These are phyloP conservation scores for Candida wancherniae DNA, from an alignment of 805 yeast species.

Conservation along the genomic window DNA sequence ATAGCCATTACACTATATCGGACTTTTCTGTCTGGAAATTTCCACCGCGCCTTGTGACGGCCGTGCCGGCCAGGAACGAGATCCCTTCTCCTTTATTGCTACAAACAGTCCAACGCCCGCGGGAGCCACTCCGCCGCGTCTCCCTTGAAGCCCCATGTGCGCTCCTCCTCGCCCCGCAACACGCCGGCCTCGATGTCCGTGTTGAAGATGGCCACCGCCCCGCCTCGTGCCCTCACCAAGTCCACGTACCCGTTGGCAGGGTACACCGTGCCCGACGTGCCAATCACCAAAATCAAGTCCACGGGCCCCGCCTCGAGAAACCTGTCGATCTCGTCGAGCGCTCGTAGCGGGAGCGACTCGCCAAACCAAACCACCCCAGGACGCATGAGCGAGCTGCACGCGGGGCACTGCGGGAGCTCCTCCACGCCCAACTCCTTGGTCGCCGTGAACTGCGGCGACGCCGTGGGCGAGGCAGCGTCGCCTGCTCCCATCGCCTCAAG, in stretches of 20 bases:
- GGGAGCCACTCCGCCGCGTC: slow-evolving; percentile 76
- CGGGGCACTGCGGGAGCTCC: slow-evolving; percentile 73
- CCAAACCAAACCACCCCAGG: slow-evolving; percentile 97
- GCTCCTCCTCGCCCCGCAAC: slow-evolving; percentile 35
- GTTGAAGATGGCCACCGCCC: slow-evolving; percentile 80
- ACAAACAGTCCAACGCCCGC: slow-evolving; percentile 42
- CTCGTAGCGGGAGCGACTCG: slow-evolving; percentile 68
- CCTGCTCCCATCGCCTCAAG: neutral
- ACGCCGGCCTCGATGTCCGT: slow-evolving; percentile 53
- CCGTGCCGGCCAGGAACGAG: neutral
- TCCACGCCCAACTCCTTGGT: slow-evolving; percentile 43
- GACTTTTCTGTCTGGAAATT: slow-evolving; percentile 4
- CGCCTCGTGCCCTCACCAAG: slow-evolving; percentile 65
- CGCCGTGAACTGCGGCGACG: slow-evolving; percentile 45
- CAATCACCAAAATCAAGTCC: slow-evolving; percentile 76
- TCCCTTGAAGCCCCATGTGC: slow-evolving; percentile 70
- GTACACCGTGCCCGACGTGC: slow-evolving; percentile 82
- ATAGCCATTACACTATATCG: slow-evolving; percentile 18
- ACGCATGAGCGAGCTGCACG: slow-evolving; percentile 58
- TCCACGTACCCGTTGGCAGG: slow-evolving; percentile 93
- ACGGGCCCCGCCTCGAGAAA: slow-evolving; percentile 53
- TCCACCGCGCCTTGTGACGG: too few relatives aligned
- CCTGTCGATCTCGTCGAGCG: slow-evolving; percentile 64
- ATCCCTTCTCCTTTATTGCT: neutral
- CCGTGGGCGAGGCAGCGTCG: neutral